Conservation (phyloP, 1,284 basidiomycete species). For the Limonomyces culmigenus region DNA sequence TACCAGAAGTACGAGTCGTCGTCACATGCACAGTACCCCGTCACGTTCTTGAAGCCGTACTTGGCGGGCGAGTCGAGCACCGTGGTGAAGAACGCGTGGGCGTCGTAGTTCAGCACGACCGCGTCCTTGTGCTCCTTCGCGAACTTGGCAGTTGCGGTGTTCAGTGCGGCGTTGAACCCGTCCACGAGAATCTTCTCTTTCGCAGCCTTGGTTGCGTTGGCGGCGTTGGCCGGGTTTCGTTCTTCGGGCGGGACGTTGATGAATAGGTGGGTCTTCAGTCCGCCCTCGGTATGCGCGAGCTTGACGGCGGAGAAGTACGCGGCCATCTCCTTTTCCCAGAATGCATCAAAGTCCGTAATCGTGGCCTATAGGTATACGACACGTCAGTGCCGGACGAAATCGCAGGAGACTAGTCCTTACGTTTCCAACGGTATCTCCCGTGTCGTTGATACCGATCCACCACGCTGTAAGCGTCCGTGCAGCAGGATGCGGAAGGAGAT, state of each 20-base stretch:
- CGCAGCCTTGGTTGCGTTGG: constrained; percentile 15
- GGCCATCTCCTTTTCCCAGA: constrained; percentile 32
- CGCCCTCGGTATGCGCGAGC: constrained; percentile 22
- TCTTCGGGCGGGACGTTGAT: constrained; percentile 37
- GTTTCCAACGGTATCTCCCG: constrained; percentile 30
- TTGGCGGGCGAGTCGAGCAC: constrained; percentile 22
- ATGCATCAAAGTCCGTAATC: constrained; percentile 29
- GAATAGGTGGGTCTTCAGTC: constrained; percentile 29
- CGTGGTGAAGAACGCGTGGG: constrained; percentile 28
- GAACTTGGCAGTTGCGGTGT: constrained; percentile 18
- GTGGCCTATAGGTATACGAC: constrained; percentile 7
- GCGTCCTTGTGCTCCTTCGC: constrained; percentile 19
- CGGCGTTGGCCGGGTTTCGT: constrained; percentile 21
- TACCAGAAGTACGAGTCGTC: constrained; percentile 35
- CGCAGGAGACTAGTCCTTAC: constrained; percentile 16
- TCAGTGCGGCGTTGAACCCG: constrained; percentile 24
- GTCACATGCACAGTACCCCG: constrained; percentile 33
- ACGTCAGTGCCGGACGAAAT: not conserved
- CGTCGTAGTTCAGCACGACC: constrained; percentile 29
- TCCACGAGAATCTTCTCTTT: constrained; percentile 22
- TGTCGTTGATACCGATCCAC: constrained; percentile 47
- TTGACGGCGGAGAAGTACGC: constrained; percentile 36
- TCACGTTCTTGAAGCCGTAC: constrained; percentile 31
- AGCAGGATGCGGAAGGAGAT: constrained; percentile 24
- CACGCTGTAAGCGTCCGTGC: constrained; percentile 28